Evolutionary conservation across 768 basidiomycete species (phyloP).

Genomic region (Hericium alpestre): DNA sequence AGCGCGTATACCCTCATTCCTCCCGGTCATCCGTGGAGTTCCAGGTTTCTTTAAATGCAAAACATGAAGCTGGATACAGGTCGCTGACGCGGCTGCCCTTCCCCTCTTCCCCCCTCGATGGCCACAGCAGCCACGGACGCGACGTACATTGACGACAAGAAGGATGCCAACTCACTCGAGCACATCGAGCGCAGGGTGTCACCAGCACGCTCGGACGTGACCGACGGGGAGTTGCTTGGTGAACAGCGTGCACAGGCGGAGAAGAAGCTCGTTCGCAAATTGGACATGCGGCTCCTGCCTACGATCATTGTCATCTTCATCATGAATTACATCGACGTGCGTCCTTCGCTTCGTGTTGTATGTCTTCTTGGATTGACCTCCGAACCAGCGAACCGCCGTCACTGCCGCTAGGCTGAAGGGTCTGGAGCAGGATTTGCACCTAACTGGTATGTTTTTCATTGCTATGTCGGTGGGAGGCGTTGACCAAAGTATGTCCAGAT

Average conservation of each 20-base stretch:
- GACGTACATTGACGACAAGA: not conserved
- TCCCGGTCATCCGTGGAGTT: not conserved
- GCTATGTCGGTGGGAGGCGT: not conserved
- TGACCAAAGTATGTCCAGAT: conserved; percentile 21
- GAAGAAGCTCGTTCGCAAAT: conserved; percentile 37
- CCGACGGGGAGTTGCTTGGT: not conserved
- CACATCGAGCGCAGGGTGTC: not conserved
- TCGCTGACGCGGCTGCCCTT: too few relatives aligned
- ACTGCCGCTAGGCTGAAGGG: conserved; percentile 30
- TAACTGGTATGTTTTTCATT: not conserved
- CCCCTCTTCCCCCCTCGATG: not conserved
- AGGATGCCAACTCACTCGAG: not conserved
- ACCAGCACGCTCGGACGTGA: not conserved
- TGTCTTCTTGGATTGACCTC: not conserved
- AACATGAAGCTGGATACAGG: too few relatives aligned
- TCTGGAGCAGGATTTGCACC: conserved; percentile 26
- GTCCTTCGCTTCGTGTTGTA: conserved; percentile 6
- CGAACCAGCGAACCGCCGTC: conserved; percentile 26
- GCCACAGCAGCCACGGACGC: not conserved
- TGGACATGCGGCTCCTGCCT: conserved; percentile 47
- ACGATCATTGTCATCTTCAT: conserved; percentile 50
- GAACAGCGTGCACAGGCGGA: conserved; percentile 11
- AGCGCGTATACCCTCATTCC: not conserved
- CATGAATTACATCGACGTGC: conserved; percentile 61
- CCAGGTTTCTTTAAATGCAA: too few relatives aligned